A percentile compares a stretch with the other conserved stretches of the same genome.
phyloP scores from a whole-genome alignment of 2,329 filamentous ascomycete genomes.

The Sporothrix phasma region DNA sequence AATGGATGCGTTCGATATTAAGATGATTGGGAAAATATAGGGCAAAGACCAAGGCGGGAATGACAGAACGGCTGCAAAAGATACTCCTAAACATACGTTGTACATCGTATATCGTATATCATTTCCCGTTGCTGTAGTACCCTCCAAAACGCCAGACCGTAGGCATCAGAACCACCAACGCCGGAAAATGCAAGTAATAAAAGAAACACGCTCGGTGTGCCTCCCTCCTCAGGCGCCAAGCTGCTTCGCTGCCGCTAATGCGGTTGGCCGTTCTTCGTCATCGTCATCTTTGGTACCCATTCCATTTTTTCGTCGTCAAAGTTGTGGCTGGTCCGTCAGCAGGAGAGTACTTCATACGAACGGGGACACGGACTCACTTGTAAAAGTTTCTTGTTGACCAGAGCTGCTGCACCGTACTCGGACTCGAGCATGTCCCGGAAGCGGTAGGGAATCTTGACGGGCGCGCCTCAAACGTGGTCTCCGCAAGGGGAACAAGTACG shows the following conservation, averaged over 20 bases:
- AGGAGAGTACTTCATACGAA: neutral
- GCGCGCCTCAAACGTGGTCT: slow-evolving; percentile 56
- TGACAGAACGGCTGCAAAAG: neutral
- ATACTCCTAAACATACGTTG: neutral
- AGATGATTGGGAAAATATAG: no score
- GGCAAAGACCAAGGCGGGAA: neutral
- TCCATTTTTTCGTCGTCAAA: slow-evolving; percentile 18
- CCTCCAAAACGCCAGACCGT: neutral
- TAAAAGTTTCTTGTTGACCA: slow-evolving; percentile 43
- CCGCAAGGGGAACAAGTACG: slow-evolving; percentile 58
- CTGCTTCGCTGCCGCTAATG: neutral
- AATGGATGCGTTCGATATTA: no score
- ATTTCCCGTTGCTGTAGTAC: neutral
- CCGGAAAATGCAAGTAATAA: neutral
- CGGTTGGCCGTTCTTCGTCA: neutral
- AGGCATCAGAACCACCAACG: neutral
- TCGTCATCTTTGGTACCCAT: slow-evolving; percentile 17
- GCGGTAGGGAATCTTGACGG: slow-evolving; percentile 54
- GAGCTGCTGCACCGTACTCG: slow-evolving; percentile 45
- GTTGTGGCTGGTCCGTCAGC: slow-evolving; percentile 13
- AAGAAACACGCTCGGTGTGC: neutral
- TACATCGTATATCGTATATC: neutral
- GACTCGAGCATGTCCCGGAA: slow-evolving; percentile 49
- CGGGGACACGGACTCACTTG: slow-evolving; percentile 31
- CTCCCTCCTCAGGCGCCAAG: neutral